phyloP scores from a whole-genome alignment of 345 rosid species.

The Streptanthus diversifolius region DNA sequence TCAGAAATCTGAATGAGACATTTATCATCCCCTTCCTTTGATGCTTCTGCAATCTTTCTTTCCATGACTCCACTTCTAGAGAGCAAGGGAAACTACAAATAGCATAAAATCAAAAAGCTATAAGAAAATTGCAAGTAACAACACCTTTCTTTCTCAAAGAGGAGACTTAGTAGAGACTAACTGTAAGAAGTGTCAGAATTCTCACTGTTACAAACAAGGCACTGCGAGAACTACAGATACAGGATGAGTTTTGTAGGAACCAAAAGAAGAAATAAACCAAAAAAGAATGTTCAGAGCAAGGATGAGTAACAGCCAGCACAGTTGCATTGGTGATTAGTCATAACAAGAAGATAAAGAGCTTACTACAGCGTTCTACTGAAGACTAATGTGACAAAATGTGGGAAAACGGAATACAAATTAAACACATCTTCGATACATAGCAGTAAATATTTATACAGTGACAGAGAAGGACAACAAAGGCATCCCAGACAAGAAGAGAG shows the following conservation, averaged over 20 bases:
- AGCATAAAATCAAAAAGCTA: neutral
- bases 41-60: conserved; percentile 71
- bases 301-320: neutral
- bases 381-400: neutral
- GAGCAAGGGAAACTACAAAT: conserved; percentile 85
- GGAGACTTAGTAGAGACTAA: neutral
- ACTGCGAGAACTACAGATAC: neutral
- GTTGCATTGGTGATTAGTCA: neutral
- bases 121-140: conserved; percentile 10
- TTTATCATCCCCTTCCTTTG: conserved; percentile 69
- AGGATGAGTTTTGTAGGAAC: neutral
- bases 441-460: neutral
- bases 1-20: conserved; percentile 53
- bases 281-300: neutral
- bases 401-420: neutral
- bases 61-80: conserved; percentile 96
- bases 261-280: neutral
- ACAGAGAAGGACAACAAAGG: neutral
- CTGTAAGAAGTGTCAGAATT: neutral
- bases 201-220: neutral
- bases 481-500: conserved; percentile 9
- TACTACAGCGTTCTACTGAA: neutral
- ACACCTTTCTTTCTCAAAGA: conserved; percentile 2
- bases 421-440: neutral
- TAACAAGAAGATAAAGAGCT: neutral